phyloP scores from a whole-genome alignment of 768 basidiomycete species.

The Lactarius indigo region DNA sequence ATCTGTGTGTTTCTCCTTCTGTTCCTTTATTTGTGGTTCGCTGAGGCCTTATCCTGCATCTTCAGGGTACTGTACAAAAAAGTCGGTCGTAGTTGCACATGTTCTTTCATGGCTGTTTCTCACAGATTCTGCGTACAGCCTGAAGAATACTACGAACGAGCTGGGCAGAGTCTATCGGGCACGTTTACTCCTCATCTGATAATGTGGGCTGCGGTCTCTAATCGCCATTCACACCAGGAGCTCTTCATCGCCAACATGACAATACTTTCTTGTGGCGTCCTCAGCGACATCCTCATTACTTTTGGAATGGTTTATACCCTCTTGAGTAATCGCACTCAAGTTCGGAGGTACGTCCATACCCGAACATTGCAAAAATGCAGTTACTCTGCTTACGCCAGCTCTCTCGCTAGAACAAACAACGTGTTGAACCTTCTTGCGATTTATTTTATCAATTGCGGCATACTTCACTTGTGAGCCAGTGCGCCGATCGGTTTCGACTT shows the following conservation, averaged over 20 bases:
- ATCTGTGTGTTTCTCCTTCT: neutral
- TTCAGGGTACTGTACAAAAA: neutral
- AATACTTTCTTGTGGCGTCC: neutral
- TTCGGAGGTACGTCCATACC: neutral
- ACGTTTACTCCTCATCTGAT: neutral
- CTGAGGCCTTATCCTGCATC: neutral
- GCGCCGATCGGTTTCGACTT: neutral
- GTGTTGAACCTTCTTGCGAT: neutral
- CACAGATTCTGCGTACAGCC: neutral
- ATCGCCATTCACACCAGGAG: neutral
- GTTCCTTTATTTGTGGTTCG: neutral
- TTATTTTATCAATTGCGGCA: neutral
- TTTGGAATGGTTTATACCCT: neutral
- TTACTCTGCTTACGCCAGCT: neutral
- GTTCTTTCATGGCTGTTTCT: neutral
- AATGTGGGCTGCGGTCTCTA: neutral
- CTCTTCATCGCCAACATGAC: neutral
- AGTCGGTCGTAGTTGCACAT: neutral
- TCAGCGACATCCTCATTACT: neutral
- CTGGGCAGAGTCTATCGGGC: neutral
- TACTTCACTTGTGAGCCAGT: neutral
- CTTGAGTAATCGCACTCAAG: neutral
- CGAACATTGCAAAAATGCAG: neutral
- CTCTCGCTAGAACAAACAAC: neutral
- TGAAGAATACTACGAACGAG: neutral